Evolutionary conservation across 495 filamentous ascomycete genomes (phyloP), one percentile per base, ranked within the genome.

Genomic region (Talaromyces borbonicus): DNA sequence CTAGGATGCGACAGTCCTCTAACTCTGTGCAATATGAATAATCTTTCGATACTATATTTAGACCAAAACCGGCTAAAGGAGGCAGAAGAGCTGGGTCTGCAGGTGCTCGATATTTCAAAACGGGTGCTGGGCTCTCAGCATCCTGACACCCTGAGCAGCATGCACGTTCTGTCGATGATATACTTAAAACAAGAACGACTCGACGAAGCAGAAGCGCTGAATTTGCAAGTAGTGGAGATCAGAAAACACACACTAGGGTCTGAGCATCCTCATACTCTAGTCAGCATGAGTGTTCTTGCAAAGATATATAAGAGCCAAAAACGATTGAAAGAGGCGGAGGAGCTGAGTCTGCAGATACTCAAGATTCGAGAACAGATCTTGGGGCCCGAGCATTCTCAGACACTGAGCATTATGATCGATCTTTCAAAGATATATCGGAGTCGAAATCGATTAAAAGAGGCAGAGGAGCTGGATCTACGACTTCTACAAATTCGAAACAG

Each of bases 181-280:
- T n/a, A 35, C 31, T n/a, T 3, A 24, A 45, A 53, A 6, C 56
- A 55, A 37, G 61, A 55, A 6, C 49, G 49, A 23, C 60, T 37
- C 47, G 30, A 61, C 9, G 57, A 58, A 43, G 61, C 64, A 5
- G 52, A 55, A 35, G 19, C 49, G 50, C 44, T 65, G 20, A 1
- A 52, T 8, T 8, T 52, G 15, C 32, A 47, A 22, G 49, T 55
- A 22, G 43, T 60, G 16, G 16, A 46, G 3, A 52, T 25, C 6
- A 37, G 47, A 20, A 55, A 55, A 33, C 52, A 50, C 14, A 47
- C 47, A n/a, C 36, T 55, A 4, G 68, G 72, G 16, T 35, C 29
- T 8, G 54, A 62, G 5, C 56, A 73, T 55, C 58, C 57, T 6
- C 32, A 54, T 3, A 72, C 68, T 5, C 27, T 63, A 6, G 38